Evolutionary conservation across 371 early-diverging fungal genomes (phyloP), one percentile per base, ranked within the genome.

Genomic region (Rhizomucor miehei): DNA sequence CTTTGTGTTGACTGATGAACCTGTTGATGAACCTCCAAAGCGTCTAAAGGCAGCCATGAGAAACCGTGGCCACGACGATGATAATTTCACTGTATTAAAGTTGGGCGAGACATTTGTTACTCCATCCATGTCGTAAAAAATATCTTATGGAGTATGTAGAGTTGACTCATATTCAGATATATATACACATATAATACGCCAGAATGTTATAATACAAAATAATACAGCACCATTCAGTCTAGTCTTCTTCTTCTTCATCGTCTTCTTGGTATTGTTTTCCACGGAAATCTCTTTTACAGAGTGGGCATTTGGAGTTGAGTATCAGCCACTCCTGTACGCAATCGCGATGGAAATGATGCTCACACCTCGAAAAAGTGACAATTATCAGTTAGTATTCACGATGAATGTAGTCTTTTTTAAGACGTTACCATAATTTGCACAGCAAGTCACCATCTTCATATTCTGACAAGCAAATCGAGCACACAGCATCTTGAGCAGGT

Each of bases 381-480:
- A 36, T 29, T 2, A 49, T 1, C 11, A 11, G 34, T 1, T 20
- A 21, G 10, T 16, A 5, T 36, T 14, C n/a, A 17, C 14, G 5
- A 25, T 8, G 1, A 19, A 19, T 23, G 19, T n/a, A n/a, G n/a
- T n/a, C n/a, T n/a, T n/a, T n/a, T n/a, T n/a, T n/a, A n/a, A n/a
- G n/a, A n/a, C n/a, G n/a, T n/a, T 71, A 67, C 63, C 79, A 71
- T 59, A 85, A 56, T 46, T 75, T 77, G 53, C 87, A 76, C 1
- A 87, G 44, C 5, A 76, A 68, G 8, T 84, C 85, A 43, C 69
- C 61, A 24, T 79, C 65, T 61, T 85, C 87, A 54, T 84, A 87
- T 16, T 83, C 78, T 48, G 75, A 69, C 44, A 87, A 57, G 57
- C 87, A 87, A 25, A 87, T 84, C 3, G 83, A 67, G 52, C 87